Base-by-base conservation (phyloP, 2,329 filamentous ascomycete genomes). In the Berkeleyomyces basicola region DNA sequence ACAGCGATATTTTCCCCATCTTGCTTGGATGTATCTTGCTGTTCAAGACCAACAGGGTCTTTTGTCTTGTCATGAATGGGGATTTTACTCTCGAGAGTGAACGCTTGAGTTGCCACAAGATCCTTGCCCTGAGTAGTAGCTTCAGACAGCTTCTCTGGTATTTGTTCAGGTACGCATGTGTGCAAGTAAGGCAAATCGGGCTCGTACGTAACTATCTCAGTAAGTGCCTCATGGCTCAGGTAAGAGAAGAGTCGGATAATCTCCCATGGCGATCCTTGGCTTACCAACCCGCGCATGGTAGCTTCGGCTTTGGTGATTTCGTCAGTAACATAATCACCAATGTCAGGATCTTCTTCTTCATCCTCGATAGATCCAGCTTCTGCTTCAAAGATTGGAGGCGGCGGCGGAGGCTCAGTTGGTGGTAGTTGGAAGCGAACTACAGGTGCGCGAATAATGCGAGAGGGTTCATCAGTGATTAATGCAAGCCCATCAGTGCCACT, bases 301-400 rank as follows among this genome's bases (percentile, higher is more conserved):
- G 71, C 71, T 65, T 82, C 77, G 1, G 76, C 75, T 68, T 82
- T 79, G 49, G 73, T 70, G 44, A 83, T 81, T 66, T 82, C 74
- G 61, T 73, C 73, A 61, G 78, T 75, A 61, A 83, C 81, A 64
- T 79, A 79, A 60, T 81, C 79, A 16, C 77, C 79, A 72, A 83
- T 79, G 53, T 81, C 78, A 58, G 82, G 81, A 63, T 83, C 81
- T 51, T 83, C 65, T 59, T 77, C 66, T 10, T 76, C 78, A 57
- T 76, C 75, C 3, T 62, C 63, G 10, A 65, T 62, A 31, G 63
- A 65, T 9, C 60, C 57, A 43, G 63, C 60, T 40, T 62, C 63
- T 31, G 61, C 14, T 31, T 57, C 47, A 9, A 60, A 61, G 42
- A 43, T 51, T n/a, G 72, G 66, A 9, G 72, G 64, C 9, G 67